phyloP scores from a whole-genome alignment of 2,329 filamentous ascomycete genomes.

The Hypoxylon sp. region DNA sequence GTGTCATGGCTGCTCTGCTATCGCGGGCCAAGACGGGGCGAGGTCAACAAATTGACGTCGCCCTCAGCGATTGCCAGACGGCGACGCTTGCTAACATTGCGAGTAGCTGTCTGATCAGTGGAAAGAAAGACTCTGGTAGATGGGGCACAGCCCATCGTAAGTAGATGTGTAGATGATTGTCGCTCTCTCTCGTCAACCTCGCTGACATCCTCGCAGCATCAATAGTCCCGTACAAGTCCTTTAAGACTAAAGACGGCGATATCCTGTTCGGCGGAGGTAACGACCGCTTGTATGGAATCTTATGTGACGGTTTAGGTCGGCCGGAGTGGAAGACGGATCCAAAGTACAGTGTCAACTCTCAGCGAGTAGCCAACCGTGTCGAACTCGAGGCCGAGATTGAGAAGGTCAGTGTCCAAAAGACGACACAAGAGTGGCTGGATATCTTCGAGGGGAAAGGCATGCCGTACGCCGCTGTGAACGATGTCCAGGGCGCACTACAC shows the following conservation, averaged over 20 bases:
- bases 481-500: conserved; percentile 82
- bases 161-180: conserved; percentile 37
- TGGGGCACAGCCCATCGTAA: conserved; percentile 97
- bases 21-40: conserved; percentile 74
- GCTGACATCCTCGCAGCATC: conserved; percentile 66
- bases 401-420: conserved; percentile 74
- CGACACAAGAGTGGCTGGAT: conserved; percentile 86
- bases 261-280: conserved; percentile 78
- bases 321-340: conserved; percentile 68
- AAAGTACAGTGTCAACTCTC: conserved; percentile 67
- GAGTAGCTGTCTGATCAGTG: conserved; percentile 87
- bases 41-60: conserved; percentile 92
- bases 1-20: conserved; percentile 93
- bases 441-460: conserved; percentile 89
- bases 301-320: conserved; percentile 66
- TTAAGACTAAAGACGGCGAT: conserved; percentile 74
- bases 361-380: conserved; percentile 73
- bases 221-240: conserved; percentile 94
- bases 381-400: conserved; percentile 84
- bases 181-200: background rate
- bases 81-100: conserved; percentile 96
- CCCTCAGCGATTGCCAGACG: conserved; percentile 92
- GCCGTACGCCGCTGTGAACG: conserved; percentile 95
- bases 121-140: conserved; percentile 83
- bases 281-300: conserved; percentile 70